Evolutionary conservation across 2,329 filamentous ascomycete genomes (phyloP).

Genomic region (Trichoderma sp.): DNA sequence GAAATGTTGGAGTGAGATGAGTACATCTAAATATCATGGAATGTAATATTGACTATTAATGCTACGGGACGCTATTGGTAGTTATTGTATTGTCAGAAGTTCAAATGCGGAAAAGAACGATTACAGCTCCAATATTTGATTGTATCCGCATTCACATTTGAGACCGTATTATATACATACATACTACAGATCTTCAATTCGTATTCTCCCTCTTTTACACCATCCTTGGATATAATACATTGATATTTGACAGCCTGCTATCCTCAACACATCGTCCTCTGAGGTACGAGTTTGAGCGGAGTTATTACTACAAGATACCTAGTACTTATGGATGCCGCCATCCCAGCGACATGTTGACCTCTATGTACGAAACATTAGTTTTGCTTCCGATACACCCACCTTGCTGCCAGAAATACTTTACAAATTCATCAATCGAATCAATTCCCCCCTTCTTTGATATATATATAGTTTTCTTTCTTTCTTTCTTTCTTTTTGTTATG

Average conservation of each 20-base stretch:
- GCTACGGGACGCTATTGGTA: too few relatives aligned
- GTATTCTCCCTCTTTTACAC: not conserved
- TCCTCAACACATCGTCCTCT: not conserved
- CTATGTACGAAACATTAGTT: constrained; percentile 4
- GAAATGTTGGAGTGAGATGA: not conserved
- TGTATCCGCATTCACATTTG: too few relatives aligned
- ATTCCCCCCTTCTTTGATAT: not conserved
- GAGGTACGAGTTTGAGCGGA: constrained; percentile 13
- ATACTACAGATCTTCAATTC: too few relatives aligned
- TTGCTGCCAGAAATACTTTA: not conserved
- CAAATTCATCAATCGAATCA: not conserved
- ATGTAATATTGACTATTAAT: too few relatives aligned
- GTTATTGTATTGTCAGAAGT: too few relatives aligned
- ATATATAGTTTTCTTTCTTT: not conserved
- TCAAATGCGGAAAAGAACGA: too few relatives aligned
- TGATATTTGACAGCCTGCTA: not conserved
- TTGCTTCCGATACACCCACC: not conserved
- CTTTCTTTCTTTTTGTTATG: not conserved
- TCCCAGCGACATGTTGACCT: not conserved
- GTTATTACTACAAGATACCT: constrained; percentile 3
- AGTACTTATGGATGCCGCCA: not conserved
- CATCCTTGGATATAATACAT: not conserved
- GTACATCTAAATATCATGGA: too few relatives aligned
- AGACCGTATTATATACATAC: too few relatives aligned
- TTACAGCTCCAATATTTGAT: too few relatives aligned